Conservation (phyloP, 1,139 yeast species). For the Taphrina betulina region DNA sequence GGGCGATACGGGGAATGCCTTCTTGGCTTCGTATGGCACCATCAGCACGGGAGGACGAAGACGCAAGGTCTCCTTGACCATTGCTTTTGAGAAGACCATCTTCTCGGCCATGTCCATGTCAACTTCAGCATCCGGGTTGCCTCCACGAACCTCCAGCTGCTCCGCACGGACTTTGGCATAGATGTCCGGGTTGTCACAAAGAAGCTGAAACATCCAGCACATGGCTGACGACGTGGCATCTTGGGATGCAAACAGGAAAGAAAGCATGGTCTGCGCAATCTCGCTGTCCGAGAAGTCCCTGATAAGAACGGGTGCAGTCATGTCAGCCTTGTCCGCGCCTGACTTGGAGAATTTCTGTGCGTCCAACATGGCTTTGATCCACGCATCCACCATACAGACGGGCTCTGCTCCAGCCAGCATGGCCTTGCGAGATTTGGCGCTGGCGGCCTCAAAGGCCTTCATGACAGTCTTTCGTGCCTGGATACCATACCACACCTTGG, state of each 20-base stretch:
- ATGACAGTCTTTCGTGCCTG: conserved; percentile 89
- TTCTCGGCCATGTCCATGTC: conserved; percentile 71
- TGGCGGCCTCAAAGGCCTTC: conserved; percentile 85
- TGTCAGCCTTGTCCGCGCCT: conserved; percentile 45
- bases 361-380: conserved; percentile 82
- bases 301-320: conserved; percentile 56
- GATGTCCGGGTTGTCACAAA: conserved; percentile 93
- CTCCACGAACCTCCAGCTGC: conserved; percentile 76
- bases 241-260: conserved; percentile 94
- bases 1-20: conserved; percentile 76
- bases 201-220: conserved; percentile 95
- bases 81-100: conserved; percentile 86
- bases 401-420: conserved; percentile 78
- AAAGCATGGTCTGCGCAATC: conserved; percentile 92
- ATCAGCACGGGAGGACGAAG: conserved; percentile 95
- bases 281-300: conserved; percentile 87
- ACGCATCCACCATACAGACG: conserved; percentile 88
- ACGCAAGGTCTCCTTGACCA: conserved; percentile 86
- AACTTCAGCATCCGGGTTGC: conserved; percentile 64
- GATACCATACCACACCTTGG: conserved; percentile 97
- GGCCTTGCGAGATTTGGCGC: conserved; percentile 76
- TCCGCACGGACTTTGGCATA: conserved; percentile 82
- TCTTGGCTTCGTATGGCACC: conserved; percentile 95
- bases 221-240: conserved; percentile 98
- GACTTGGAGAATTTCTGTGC: conserved; percentile 56